Evolutionary conservation across 202 grass and related monocot genomes (phyloP), one percentile per base, ranked within the genome.

Genomic region (Dendrocalamus latiflorus): DNA sequence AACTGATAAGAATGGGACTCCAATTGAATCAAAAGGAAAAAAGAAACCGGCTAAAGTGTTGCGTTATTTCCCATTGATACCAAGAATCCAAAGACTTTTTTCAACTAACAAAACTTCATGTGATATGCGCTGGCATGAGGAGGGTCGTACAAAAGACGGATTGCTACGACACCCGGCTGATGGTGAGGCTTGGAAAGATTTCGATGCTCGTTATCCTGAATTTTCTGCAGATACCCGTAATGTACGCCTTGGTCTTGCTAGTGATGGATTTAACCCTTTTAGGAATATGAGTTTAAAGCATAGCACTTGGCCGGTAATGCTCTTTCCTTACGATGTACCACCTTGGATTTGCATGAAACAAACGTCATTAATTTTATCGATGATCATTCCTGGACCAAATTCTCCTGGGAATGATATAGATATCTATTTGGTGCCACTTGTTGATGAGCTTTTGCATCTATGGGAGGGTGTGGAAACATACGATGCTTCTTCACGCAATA

Each of bases 261-360:
- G 30, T 15, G 18, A 85, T 85, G 74, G 83, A n/a, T 85, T 85
- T 33, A 78, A 85, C 25, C 83, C 73, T 14, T 77, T 68, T 5
- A 0, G 59, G 1, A 59, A 54, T 1, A 13, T 61, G 50, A 72
- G 18, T 65, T 15, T 33, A 18, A 61, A 37, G 14, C 77, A 86
- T 56, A 86, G 67, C 57, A 73, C 77, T 9, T 86, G 84, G 66
- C 65, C n/a, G n/a, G 55, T 86, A 3, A 80, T 80, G 43, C 45
- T 71, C 22, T 24, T 75, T 58, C 41, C 82, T 68, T 84, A 85
- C 37, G 70, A 85, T 22, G 9, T 86, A 43, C 84, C 67, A 73
- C 75, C 75, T 20, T 86, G 83, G 74, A 79, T 79, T n/a, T 86
- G 62, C 33, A 86, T 72, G 83, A 79, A 86, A 12, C 75, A 86